Base-by-base conservation (phyloP, 495 filamentous ascomycete species). In the Xylaria intraflava region DNA sequence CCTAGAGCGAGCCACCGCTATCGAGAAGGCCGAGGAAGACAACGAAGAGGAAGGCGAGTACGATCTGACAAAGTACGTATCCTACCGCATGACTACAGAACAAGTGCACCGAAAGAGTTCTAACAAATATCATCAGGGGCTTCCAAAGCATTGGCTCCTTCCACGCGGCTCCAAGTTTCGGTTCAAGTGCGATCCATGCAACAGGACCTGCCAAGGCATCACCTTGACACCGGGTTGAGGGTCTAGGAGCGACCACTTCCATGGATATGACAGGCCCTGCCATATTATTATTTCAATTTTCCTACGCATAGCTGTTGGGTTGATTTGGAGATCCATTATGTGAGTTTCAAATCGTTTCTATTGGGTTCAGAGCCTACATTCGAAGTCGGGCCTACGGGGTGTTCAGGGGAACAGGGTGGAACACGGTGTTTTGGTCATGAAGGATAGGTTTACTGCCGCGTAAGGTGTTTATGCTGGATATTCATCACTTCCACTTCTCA, bases 91-190 rank as follows among this genome's bases (percentile, higher is more conserved):
- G 17, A 27, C 24, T 30, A 11, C 11, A 40, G 20, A 22, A 26
- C 39, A 17, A 9, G 6, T 22, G 11, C 31, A 16, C 3, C 1
- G 12, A 45, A 10, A 55, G 46, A 16, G 51, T 41, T 54, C 69
- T 72, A 41, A 55, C 22, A 63, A 72, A 61, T 33, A 43, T 52
- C 52, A 52, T 11, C 49, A 87, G 84, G 64, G 85, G 85, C 1
- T 88, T 88, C 68, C 82, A 85, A 68, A 79, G 78, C 46, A 88
- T 88, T 51, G 81, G 83, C 16, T 79, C 80, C 1, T 88, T 80
- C 61, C 85, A 88, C 65, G 62, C 69, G 10, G 27, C 56, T 16
- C 47, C 60, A 9, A 47, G 35, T 19, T 52, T 52, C 4, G 55
- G 55, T 14, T 43, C 52, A 17, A 49, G 29, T 49, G 46, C 38